A percentile compares a stretch with the other conserved stretches of the same genome.
Conservation (phyloP, 2,329 filamentous ascomycete species). For the Fusarium sp. region DNA sequence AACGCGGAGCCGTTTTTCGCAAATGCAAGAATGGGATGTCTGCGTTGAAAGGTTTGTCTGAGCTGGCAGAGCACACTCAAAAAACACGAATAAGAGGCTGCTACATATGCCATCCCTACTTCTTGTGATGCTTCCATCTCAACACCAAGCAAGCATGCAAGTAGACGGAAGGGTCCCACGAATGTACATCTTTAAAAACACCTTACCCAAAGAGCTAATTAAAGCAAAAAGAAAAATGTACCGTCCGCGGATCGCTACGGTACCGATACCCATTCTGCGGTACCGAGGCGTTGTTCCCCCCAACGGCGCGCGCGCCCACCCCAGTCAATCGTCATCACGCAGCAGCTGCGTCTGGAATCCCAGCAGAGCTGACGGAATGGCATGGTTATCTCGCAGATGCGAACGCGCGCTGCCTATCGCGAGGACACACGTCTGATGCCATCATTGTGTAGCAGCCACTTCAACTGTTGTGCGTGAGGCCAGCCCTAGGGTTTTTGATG, state of each 20-base stretch:
- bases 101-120: neutral
- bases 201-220: constrained; percentile 21
- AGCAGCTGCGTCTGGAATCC: constrained; percentile 17
- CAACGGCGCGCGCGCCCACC: neutral
- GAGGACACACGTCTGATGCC: constrained; percentile 34
- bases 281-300: constrained; percentile 30
- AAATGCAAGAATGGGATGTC: constrained; percentile 12
- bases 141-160: neutral
- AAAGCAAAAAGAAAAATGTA: constrained; percentile 16
- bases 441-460: constrained; percentile 32
- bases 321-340: constrained; percentile 39
- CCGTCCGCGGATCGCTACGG: constrained; percentile 19
- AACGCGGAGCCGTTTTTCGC: neutral
- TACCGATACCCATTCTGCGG: constrained; percentile 39
- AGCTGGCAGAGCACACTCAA: constrained; percentile 17
- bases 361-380: constrained; percentile 21
- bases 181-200: constrained; percentile 5
- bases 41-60: constrained; percentile 4
- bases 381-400: constrained; percentile 7
- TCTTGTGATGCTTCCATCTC: neutral
- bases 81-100: constrained; percentile 22
- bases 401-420: constrained; percentile 18
- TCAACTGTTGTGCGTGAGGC: neutral
- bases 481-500: neutral
- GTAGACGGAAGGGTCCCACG: neutral